These are phyloP conservation scores for Moniliella sp. DNA, from an alignment of 1,284 basidiomycete species.

Conservation along the genomic window DNA sequence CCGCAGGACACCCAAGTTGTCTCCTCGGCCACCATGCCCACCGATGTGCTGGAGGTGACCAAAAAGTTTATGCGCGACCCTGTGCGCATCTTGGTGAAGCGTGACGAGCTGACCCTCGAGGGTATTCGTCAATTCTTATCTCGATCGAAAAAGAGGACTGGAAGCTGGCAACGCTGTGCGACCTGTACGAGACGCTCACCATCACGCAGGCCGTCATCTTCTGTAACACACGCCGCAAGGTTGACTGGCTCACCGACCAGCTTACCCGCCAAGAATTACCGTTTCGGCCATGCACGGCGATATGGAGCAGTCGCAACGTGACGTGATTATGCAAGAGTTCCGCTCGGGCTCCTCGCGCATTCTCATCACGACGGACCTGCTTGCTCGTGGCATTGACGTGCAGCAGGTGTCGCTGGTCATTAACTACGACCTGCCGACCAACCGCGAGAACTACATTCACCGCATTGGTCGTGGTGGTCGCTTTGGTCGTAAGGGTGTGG, in stretches of 20 bases:
- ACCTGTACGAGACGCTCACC: conserved; percentile 84
- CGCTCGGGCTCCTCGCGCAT: conserved; percentile 50
- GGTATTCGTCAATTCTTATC: conserved; percentile 99
- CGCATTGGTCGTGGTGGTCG: conserved; percentile 85
- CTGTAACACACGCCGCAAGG: conserved; percentile 95
- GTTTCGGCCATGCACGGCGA: conserved; percentile 53
- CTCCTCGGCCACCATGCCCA: conserved; percentile 76
- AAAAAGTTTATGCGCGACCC: conserved; percentile 99
- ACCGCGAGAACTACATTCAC: conserved; percentile 96
- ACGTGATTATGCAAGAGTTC: conserved; percentile 97
- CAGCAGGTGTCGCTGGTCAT: conserved; percentile 95
- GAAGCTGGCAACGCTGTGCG: conserved; percentile 97
- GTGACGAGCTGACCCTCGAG: conserved; percentile 95
- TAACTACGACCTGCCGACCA: conserved; percentile 80
- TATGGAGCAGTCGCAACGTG: conserved; percentile 94
- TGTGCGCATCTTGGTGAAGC: conserved; percentile 92
- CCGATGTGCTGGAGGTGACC: conserved; percentile 97
- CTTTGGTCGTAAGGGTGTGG: conserved; percentile 71
- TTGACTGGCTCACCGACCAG: conserved; percentile 97
- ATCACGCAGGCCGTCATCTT: conserved; percentile 99
- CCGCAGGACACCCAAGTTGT: conserved; percentile 13
- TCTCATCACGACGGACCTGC: conserved; percentile 49
- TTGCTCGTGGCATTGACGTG: conserved; percentile 95
- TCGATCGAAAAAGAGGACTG: conserved; percentile 99
- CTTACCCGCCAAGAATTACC: conserved; percentile 49